Percentiles rank a stretch among this genome's conserved stretches.
These are phyloP conservation scores for Eimeria falciformis DNA, from an alignment of 169 alveolate genomes.

Conservation along the genomic window DNA sequence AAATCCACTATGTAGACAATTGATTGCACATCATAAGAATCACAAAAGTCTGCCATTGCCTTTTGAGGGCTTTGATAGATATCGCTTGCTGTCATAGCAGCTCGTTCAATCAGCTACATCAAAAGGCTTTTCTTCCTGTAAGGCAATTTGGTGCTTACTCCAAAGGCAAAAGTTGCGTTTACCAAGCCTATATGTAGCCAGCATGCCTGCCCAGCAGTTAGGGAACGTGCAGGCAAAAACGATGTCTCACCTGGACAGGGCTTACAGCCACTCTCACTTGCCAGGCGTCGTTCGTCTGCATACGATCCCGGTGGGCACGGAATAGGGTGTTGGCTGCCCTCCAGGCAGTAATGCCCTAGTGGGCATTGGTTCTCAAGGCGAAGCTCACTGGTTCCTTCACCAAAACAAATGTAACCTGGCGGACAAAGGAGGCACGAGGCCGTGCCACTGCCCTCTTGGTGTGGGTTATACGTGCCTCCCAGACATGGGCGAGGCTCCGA, in stretches of 20 bases:
- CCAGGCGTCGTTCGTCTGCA: conserved; percentile 10
- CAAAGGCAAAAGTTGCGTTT: background rate
- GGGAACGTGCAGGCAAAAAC: background rate
- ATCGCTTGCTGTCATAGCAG: no score
- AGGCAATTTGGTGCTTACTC: background rate
- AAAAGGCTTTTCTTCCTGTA: background rate
- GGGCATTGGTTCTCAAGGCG: conserved; percentile 65
- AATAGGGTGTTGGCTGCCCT: conserved; percentile 39
- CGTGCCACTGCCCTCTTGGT: conserved; percentile 61
- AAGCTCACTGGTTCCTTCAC: conserved; percentile 56
- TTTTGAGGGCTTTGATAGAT: no score
- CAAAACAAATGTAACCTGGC: conserved; percentile 53
- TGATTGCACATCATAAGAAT: no score
- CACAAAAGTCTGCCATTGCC: no score
- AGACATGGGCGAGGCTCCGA: conserved; percentile 61
- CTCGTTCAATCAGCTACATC: no score
- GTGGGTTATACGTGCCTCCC: conserved; percentile 65
- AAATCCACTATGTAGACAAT: no score
- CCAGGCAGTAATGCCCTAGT: conserved; percentile 66
- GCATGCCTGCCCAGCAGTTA: background rate
- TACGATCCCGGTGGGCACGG: conserved; percentile 74
- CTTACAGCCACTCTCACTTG: conserved; percentile 43
- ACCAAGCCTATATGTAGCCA: background rate
- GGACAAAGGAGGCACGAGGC: conserved; percentile 24
- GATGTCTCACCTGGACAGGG: conserved; percentile 53